Evolutionary conservation across 1,284 basidiomycete species (phyloP).

Genomic region (Cerioporus squamosus): DNA sequence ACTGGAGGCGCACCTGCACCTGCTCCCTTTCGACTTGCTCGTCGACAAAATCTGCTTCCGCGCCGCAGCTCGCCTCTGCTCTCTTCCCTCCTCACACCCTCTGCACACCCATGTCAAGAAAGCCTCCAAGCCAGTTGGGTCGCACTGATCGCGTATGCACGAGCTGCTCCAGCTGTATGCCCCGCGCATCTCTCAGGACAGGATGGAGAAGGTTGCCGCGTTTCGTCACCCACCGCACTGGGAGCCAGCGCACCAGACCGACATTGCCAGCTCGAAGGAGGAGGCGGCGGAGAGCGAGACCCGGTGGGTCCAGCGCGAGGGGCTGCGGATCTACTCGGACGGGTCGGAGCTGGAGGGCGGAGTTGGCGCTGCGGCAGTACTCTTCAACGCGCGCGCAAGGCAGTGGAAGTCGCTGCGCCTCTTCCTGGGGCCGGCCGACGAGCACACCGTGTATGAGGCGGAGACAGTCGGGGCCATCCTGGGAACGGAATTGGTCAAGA

Average conservation of each 20-base stretch:
- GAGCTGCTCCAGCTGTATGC: slow-evolving; percentile 24
- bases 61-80: slow-evolving; percentile 34
- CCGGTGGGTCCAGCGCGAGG: background rate
- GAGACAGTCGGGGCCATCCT: background rate
- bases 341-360: slow-evolving; percentile 17
- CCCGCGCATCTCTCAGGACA: background rate
- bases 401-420: background rate
- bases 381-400: background rate
- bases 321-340: slow-evolving; percentile 18
- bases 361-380: slow-evolving; percentile 3
- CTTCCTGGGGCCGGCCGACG: background rate
- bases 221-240: background rate
- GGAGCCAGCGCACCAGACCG: background rate
- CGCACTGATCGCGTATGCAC: slow-evolving; percentile 25
- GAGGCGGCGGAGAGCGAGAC: background rate
- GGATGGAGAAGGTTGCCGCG: background rate
- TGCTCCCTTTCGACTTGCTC: slow-evolving; percentile 35
- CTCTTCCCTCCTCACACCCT: slow-evolving; percentile 39
- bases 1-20: slow-evolving; percentile 35
- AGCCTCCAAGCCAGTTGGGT: slow-evolving; percentile 14
- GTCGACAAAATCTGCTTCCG: slow-evolving; percentile 32
- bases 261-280: background rate
- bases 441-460: slow-evolving; percentile 4
- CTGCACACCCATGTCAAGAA: slow-evolving; percentile 20
- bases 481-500: background rate